Conservation (phyloP, 208 protist species). For the Leishmania arabica region DNA sequence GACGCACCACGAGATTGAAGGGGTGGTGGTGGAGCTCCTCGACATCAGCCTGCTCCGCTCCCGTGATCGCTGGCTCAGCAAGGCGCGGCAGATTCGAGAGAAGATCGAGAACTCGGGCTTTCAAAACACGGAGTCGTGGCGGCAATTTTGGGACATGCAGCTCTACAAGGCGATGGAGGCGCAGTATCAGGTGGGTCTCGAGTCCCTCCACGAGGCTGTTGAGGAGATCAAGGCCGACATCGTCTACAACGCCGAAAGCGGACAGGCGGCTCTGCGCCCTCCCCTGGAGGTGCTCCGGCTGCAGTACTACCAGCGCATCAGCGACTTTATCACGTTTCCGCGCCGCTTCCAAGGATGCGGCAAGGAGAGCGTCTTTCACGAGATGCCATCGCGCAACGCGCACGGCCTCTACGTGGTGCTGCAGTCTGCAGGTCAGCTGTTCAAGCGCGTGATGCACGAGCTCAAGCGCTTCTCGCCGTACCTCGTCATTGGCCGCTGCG, state of each 20-base stretch:
- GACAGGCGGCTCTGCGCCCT: conserved; percentile 81
- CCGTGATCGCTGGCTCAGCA: conserved; percentile 93
- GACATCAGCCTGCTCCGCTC: conserved; percentile 92
- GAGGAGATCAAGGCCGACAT: conserved; percentile 93
- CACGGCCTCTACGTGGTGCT: conserved; percentile 91
- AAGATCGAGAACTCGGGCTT: conserved; percentile 90
- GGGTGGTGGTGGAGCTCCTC: conserved; percentile 89
- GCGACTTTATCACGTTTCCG: conserved; percentile 96
- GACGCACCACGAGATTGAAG: conserved; percentile 86
- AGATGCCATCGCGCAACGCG: conserved; percentile 92
- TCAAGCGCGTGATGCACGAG: conserved; percentile 85
- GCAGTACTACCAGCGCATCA: conserved; percentile 95
- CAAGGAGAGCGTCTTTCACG: conserved; percentile 64
- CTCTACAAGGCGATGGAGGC: conserved; percentile 97
- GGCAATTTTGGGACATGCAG: conserved; percentile 97
- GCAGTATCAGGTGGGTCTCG: conserved; percentile 95
- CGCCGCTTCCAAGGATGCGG: conserved; percentile 89
- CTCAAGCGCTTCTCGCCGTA: conserved; percentile 88
- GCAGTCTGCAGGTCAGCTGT: conserved; percentile 91
- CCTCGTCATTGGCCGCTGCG: conserved; percentile 91
- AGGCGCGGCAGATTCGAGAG: conserved; percentile 84
- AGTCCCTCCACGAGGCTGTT: conserved; percentile 92
- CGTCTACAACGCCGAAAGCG: conserved; percentile 87
- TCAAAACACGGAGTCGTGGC: conserved; percentile 93
- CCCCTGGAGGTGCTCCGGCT: conserved; percentile 91